A percentile compares a stretch with the other conserved stretches of the same genome.
phyloP scores from a whole-genome alignment of 2,329 filamentous ascomycete genomes.

The Xylaria sp. region DNA sequence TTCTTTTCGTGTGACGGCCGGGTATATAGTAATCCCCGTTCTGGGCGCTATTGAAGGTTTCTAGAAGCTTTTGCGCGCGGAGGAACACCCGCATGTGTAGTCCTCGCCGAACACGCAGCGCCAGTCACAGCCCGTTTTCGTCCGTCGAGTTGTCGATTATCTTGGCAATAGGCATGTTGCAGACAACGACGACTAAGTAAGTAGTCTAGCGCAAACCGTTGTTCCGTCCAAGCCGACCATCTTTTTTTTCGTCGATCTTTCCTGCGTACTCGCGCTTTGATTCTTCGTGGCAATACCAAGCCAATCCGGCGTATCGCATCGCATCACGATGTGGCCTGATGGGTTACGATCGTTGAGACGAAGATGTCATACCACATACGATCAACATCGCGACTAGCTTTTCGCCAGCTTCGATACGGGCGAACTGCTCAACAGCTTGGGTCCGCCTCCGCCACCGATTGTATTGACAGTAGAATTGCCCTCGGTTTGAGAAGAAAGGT shows the following conservation, averaged over 20 bases:
- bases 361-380: background rate
- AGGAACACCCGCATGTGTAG: background rate
- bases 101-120: background rate
- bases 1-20: background rate
- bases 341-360: background rate
- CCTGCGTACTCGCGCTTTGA: background rate
- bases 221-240: background rate
- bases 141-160: background rate
- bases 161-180: background rate
- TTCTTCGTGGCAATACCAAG: background rate
- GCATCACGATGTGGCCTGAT: background rate
- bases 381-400: background rate
- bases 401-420: background rate
- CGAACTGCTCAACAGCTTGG: background rate
- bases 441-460: too few relatives aligned
- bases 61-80: conserved; percentile 15
- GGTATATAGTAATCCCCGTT: conserved; percentile 1
- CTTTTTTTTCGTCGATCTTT: background rate
- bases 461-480: background rate
- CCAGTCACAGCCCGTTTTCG: background rate
- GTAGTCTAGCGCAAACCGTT: background rate
- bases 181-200: background rate
- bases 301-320: background rate
- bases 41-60: conserved; percentile 3
- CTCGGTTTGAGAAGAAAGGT: background rate